Percentiles rank a stretch among this genome's conserved stretches.
Evolutionary conservation across 73 alveolate genomes (phyloP).

Genomic region (Diophrys appendiculata): DNA sequence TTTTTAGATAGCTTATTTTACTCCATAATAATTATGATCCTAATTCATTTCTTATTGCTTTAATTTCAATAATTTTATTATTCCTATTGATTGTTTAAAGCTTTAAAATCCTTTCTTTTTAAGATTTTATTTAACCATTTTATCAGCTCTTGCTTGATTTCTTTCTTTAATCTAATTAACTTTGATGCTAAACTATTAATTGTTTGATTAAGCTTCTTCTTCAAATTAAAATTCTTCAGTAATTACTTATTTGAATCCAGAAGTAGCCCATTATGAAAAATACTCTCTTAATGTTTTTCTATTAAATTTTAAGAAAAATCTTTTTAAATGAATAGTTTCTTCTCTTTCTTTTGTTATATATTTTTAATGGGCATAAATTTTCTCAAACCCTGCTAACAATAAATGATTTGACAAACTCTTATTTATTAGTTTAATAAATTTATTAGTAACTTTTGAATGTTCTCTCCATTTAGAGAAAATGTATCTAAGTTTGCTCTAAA

Average conservation of each 20-base stretch:
- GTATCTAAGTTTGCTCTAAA: constrained; percentile 39
- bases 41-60: background rate
- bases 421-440: constrained; percentile 12
- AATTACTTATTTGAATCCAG: background rate
- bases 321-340: constrained; percentile 5
- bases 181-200: too few species aligned
- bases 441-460: constrained; percentile 16
- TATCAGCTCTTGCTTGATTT: too few species aligned
- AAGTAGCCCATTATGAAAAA: constrained; percentile 26
- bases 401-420: constrained; percentile 19
- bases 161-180: too few species aligned
- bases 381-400: constrained; percentile 10
- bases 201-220: background rate
- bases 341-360: background rate
- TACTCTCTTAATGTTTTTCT: constrained; percentile 34
- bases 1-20: background rate
- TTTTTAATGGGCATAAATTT: constrained; percentile 27
- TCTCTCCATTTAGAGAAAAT: constrained; percentile 41
- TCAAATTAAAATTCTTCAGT: background rate
- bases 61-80: too few species aligned
- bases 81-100: too few species aligned
- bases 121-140: too few species aligned
- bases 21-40: background rate
- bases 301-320: constrained; percentile 23
- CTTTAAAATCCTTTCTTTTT: too few species aligned